Base-by-base conservation (phyloP, 345 rosid species). In the Atalantia buxifolia region DNA sequence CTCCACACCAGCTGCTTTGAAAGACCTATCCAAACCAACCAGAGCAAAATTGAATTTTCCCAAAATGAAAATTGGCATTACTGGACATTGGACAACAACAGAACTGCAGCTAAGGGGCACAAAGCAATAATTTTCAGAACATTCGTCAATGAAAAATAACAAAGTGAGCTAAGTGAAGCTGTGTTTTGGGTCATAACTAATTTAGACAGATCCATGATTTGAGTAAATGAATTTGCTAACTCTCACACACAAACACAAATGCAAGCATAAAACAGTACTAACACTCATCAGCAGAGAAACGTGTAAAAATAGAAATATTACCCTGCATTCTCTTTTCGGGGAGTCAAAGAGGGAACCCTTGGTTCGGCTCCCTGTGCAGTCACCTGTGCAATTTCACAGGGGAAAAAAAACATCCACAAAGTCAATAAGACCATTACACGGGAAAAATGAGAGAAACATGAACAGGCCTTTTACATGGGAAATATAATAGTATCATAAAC, bases 311-410 rank as follows among this genome's bases (percentile, higher is more conserved):
- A 62, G 22, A 62, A 81, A 73, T 48, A 73, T 87, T 91, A 95
- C 99, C 97, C 88, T 83, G 85, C 88, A 69, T 85, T 90, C 76
- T 85, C 93, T 81, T 82, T 91, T 28, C 72, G 83, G 10, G 83
- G 83, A 21, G 50, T 77, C 50, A 84, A 63, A 69, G 86, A 65
- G 5, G 97, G 84, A 72, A 81, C 69, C 72, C 81, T 85, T 40
- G 66, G 64, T 27, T 85, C 88, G 57, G 88, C 68, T 71, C 82
- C 81, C 83, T 82, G 86, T 21, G 84, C 42, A 56, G 91, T 77
- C 60, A 77, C 84, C 93, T 88, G 88, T 50, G 45, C 40, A 53
- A 50, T 50, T 50, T 50, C 50, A 42, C 13, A 5, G 21, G 21
- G 55, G 55, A 4, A 16, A 35, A 35, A 35, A 33, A 35, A 63